Base-by-base conservation (phyloP, 176 grass and related monocot species). In the Areca catechu region DNA sequence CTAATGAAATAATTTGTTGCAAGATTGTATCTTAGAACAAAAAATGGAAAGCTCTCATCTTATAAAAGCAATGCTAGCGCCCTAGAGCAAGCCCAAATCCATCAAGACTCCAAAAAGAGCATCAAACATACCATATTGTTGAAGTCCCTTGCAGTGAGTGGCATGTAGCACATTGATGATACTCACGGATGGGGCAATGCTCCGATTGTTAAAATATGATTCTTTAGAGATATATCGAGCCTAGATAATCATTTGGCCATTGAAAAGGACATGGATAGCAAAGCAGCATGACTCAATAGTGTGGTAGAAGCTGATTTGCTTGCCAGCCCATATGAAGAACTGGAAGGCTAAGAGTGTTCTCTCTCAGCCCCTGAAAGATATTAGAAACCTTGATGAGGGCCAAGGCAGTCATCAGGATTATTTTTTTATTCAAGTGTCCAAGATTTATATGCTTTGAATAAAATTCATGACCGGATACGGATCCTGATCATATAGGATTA, bases 1-100 rank as follows among this genome's bases (percentile, higher is more conserved):
- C 50, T 50, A 60, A 54, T 85, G 77, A 37, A 97, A 80, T 69
- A 97, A 82, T 56, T 91, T 77, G 71, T 91, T 97, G 80, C 80
- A 88, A 69, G 83, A 85, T 66, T 83, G 84, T 48, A 89, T 61
- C 72, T 91, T 91, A 1, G 81, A 83, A 2, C n/a, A 83, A 66
- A 72, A 91, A 70, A 0, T 43, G 71, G 61, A 85, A 77, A 57
- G 78, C 65, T 56, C 75, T 80, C 75, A 85, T 69, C 53, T 80
- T 85, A 58, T 75, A 69, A 24, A 91, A 27, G 58, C 77, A 86
- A 24, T 56, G 16, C 70, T 63, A 2, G 83, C 80, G 60, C 76
- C 87, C 56, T 78, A 75, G 22, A 76, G 49, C 16, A 76, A 65
- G 7, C 58, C 66, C 59, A 82, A 59, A 50, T 82, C 79, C 0